A percentile compares a stretch with the other conserved stretches of the same genome.
Conservation (phyloP, 768 basidiomycete species). For the Termitomyces eurrhizus region DNA sequence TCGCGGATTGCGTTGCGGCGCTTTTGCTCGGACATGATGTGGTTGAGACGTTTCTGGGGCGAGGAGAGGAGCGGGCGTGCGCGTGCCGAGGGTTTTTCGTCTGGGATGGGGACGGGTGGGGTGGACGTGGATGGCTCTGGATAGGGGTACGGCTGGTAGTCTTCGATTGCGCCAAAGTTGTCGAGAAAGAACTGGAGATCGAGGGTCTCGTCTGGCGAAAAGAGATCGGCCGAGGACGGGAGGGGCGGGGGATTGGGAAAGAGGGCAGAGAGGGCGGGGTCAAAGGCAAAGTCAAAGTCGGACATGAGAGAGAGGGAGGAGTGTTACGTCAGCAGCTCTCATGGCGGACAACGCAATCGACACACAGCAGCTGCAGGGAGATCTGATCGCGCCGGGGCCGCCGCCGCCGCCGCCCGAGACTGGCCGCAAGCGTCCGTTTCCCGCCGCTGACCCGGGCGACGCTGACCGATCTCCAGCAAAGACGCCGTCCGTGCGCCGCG, state of each 20-base stretch:
- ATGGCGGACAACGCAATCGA: constrained; percentile 49
- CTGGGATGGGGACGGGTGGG: constrained; percentile 20
- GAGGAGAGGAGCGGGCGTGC: constrained; percentile 70
- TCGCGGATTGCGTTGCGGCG: constrained; percentile 89
- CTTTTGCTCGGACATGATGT: constrained; percentile 94
- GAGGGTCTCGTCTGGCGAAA: constrained; percentile 73
- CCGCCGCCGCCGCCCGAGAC: constrained; percentile 27
- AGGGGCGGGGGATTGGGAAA: constrained; percentile 62
- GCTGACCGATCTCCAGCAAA: constrained; percentile 45
- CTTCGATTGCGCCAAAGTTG: constrained; percentile 62
- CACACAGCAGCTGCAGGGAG: constrained; percentile 55
- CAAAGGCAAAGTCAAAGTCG: constrained; percentile 73
- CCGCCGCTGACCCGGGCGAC: constrained; percentile 15
- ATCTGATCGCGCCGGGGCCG: constrained; percentile 18
- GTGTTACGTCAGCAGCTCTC: not conserved
- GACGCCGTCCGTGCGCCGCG: constrained; percentile 76
- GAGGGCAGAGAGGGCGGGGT: constrained; percentile 52
- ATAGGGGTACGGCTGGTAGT: constrained; percentile 36
- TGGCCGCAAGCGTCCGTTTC: constrained; percentile 59
- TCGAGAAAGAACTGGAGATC: constrained; percentile 82
- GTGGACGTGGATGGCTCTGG: constrained; percentile 33
- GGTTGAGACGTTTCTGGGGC: constrained; percentile 86
- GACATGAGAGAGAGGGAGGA: constrained; percentile 22
- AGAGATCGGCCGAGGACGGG: constrained; percentile 72
- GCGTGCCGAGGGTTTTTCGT: constrained; percentile 23